Percentiles rank a stretch among this genome's conserved stretches.
These are phyloP conservation scores for Coniella vitis DNA, from an alignment of 2,329 filamentous ascomycete species.

Conservation along the genomic window DNA sequence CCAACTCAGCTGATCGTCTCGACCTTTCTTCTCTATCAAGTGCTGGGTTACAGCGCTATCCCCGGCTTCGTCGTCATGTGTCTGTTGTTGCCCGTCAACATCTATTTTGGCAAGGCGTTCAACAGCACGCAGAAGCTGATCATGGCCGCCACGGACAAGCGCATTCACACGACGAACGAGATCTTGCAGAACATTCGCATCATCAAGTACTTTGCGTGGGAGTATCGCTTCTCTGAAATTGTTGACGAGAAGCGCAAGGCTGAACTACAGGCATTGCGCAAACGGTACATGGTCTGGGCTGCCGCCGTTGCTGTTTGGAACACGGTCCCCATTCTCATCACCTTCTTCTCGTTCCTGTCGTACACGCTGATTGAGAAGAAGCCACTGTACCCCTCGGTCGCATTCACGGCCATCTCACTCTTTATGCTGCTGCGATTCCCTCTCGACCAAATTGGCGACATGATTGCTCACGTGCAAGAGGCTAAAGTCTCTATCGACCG, in stretches of 20 bases:
- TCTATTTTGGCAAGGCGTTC: slow-evolving; percentile 81
- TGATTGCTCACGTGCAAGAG: slow-evolving; percentile 97
- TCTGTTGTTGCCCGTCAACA: slow-evolving; percentile 82
- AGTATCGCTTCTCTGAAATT: slow-evolving; percentile 77
- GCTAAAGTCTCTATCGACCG: slow-evolving; percentile 95
- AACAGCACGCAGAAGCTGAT: slow-evolving; percentile 83
- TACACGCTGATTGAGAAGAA: slow-evolving; percentile 90
- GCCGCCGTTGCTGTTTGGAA: slow-evolving; percentile 93
- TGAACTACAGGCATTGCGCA: slow-evolving; percentile 73
- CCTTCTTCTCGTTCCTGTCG: slow-evolving; percentile 89
- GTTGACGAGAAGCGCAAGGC: slow-evolving; percentile 81
- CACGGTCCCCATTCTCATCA: slow-evolving; percentile 88
- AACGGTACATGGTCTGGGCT: slow-evolving; percentile 86
- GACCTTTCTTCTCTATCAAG: slow-evolving; percentile 74
- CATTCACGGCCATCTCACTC: slow-evolving; percentile 92
- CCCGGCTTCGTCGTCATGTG: slow-evolving; percentile 89
- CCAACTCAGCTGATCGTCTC: slow-evolving; percentile 83
- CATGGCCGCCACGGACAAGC: slow-evolving; percentile 86
- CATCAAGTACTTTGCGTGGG: slow-evolving; percentile 99
- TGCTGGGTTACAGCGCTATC: slow-evolving; percentile 89
- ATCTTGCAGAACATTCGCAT: slow-evolving; percentile 96
- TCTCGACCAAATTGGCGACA: slow-evolving; percentile 91
- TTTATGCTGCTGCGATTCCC: slow-evolving; percentile 92
- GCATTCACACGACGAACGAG: slow-evolving; percentile 95
- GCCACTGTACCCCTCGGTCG: slow-evolving; percentile 81